Evolutionary conservation across 768 basidiomycete species (phyloP), one percentile per base, ranked within the genome.

Genomic region (Suillus clintonianus): DNA sequence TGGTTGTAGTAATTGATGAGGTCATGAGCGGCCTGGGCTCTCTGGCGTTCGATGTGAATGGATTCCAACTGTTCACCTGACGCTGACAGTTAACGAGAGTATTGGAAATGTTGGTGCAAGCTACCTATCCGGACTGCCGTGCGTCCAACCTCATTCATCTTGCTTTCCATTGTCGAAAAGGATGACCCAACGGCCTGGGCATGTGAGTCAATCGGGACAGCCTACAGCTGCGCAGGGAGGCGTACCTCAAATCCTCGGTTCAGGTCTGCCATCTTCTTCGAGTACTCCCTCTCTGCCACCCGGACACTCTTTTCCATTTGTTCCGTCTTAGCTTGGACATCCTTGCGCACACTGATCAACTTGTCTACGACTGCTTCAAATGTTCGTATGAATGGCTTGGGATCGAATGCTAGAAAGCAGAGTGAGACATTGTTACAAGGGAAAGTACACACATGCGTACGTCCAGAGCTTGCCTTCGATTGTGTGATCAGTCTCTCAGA

Each of bases 61-160:
- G 91, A 92, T 77, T 99, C 97, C 48, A 99, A 85, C 75, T 99
- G 95, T 78, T 99, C 97, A 48, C 95, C 95, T 96, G 24, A 27
- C 19, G 36, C 6, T 24, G 51, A 56, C 65, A 57, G 32, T 69
- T 32, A 63, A 65, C 41, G 19, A 65, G 56, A 60, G 17, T 24
- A 24, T 24, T 30, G 39, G 32, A 55, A 24, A 39, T 36, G 14
- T 34, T 65, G 34, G 17, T 36, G 34, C 24, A 37, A 64, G 86
- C 67, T 59, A 90, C 97, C 97, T 68, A 99, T 97, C 56, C 97
- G 85, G 54, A 98, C 89, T 15, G 97, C 95, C 15, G 95, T 96
- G 60, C 93, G 86, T 41, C 96, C 95, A 37, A 99, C 96, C 71
- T 95, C 90, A 62, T 89, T 94, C 82, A 99, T 94, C 70, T 90